Evolutionary conservation across 2,329 filamentous ascomycete species (phyloP), one percentile per base, ranked within the genome.

Genomic region (Myrmaecium sp.): DNA sequence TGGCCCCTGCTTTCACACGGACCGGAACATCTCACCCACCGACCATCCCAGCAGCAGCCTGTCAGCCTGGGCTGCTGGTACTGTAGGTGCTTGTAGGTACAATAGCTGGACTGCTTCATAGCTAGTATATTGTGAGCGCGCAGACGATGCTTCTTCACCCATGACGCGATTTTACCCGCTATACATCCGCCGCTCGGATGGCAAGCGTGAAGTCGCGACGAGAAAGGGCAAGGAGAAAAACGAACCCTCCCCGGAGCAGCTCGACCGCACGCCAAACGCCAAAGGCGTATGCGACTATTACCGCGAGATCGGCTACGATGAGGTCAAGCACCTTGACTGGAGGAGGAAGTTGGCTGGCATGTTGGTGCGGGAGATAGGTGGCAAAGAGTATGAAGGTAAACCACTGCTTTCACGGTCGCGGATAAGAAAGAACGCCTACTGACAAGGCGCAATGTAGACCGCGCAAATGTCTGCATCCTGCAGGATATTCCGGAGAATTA

Each of bases 331-430:
- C 35, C 38, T 64, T 5, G 65, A 70, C 36, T 70, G 66, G 66
- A 52, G 64, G 29, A 52, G 64, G 33, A 69, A 69, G 47, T 49
- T 70, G 30, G 66, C 62, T 13, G 61, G 61, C n/a, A 68, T 69
- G 64, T 47, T 69, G 15, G 52, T 64, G 39, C 49, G 59, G 36
- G 57, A 65, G 37, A 39, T 69, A 22, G 56, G 52, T 25, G 36
- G 47, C 26, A 43, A 44, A 29, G 36, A 40, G 29, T 36, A 49
- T 27, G 45, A 49, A 30, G 42, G 43, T 49, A 22, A 18, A n/a
- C n/a, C n/a, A n/a, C n/a, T n/a, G n/a, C n/a, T n/a, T n/a, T n/a
- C n/a, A n/a, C n/a, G n/a, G n/a, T n/a, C n/a, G n/a, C n/a, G n/a
- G n/a, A n/a, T n/a, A n/a, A n/a, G n/a, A n/a, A n/a, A n/a, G n/a